Evolutionary conservation across 495 filamentous ascomycete genomes (phyloP).

Genomic region (Penicillium subrubescens): DNA sequence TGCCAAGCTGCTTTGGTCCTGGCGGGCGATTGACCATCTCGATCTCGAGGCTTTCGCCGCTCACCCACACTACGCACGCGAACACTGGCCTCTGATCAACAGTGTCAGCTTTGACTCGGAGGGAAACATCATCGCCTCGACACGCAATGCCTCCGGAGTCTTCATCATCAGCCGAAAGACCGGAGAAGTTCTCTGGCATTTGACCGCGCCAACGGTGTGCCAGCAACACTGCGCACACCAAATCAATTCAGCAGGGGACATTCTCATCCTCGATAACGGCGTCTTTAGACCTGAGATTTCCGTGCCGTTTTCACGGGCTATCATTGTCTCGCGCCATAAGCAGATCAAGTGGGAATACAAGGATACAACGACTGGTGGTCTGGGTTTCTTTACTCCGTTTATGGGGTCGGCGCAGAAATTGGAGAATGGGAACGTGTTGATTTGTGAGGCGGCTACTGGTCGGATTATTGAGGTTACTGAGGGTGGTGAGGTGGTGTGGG

Average conservation of each 20-base stretch:
- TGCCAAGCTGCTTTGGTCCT: slow-evolving; percentile 44
- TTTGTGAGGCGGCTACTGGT: slow-evolving; percentile 50
- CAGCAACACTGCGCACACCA: slow-evolving; percentile 50
- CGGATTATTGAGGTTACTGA: slow-evolving; percentile 55
- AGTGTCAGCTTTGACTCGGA: slow-evolving; percentile 37
- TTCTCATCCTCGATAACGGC: slow-evolving; percentile 53
- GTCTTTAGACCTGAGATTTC: slow-evolving; percentile 42
- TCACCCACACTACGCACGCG: slow-evolving; percentile 45
- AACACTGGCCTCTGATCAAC: slow-evolving; percentile 51
- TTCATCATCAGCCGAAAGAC: slow-evolving; percentile 43
- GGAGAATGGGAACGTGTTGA: slow-evolving; percentile 41
- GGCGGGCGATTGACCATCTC: slow-evolving; percentile 46
- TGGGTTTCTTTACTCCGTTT: slow-evolving; percentile 52
- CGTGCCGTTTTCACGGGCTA: slow-evolving; percentile 44
- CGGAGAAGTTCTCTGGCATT: slow-evolving; percentile 43
- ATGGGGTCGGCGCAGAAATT: slow-evolving; percentile 52
- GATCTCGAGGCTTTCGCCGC: slow-evolving; percentile 35
- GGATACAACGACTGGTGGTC: slow-evolving; percentile 39
- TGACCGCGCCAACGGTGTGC: slow-evolving; percentile 39
- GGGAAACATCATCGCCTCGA: slow-evolving; percentile 47
- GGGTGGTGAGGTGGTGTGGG: slow-evolving; percentile 30
- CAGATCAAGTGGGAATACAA: slow-evolving; percentile 48
- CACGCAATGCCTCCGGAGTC: slow-evolving; percentile 44
- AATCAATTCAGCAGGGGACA: slow-evolving; percentile 37
- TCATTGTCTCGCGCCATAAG: slow-evolving; percentile 38